Base-by-base conservation (phyloP, 2,329 filamentous ascomycete species). In the Talaromyces albobiverticillius region DNA sequence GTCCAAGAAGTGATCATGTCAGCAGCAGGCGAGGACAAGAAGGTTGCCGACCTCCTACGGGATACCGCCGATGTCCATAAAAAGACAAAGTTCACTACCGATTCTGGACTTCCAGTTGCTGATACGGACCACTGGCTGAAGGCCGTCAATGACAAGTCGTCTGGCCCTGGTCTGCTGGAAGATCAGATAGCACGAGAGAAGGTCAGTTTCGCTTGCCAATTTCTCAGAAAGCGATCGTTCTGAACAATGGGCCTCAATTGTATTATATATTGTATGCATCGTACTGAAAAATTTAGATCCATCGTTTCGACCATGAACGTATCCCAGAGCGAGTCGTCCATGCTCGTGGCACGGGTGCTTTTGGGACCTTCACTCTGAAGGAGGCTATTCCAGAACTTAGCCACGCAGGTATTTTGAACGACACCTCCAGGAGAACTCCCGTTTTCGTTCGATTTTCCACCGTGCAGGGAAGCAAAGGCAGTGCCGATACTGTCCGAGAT, bases 401-500 rank as follows among this genome's bases (percentile, higher is more conserved):
- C 4, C 76, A 73, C 29, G 87, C 87, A 1, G 79, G 79, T 4
- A 77, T 89, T 3, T 71, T 90, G 43, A 89, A 82, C 1, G 86
- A 89, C 58, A 89, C 85, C 0, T 82, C 81, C 0, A 80, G 85
- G 26, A 81, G 79, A 31, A 90, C 87, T 2, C 72, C 72, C 0
- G 75, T 89, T 1, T 89, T 90, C 64, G 64, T 88, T 14, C 84
- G 89, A 0, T 92, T 94, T 69, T 93, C 88, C 0, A 93, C 89
- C 0, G 89, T 90, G 0, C 78, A 89, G 2, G 88, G 87, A 6
- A 89, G 84, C 65, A 80, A 85, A 31, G 89, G 89, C 11, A 89
- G 85, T 49, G 87, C 88, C 5, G 89, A 94, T 66, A 92, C 88
- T 0, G 89, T 91, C 1, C 82, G 89, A n/a, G 89, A 94, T 75